A percentile compares a stretch with the other conserved stretches of the same genome.
These are phyloP conservation scores for Microglena sp. DNA, from an alignment of 139 green algal genomes.

Conservation along the genomic window DNA sequence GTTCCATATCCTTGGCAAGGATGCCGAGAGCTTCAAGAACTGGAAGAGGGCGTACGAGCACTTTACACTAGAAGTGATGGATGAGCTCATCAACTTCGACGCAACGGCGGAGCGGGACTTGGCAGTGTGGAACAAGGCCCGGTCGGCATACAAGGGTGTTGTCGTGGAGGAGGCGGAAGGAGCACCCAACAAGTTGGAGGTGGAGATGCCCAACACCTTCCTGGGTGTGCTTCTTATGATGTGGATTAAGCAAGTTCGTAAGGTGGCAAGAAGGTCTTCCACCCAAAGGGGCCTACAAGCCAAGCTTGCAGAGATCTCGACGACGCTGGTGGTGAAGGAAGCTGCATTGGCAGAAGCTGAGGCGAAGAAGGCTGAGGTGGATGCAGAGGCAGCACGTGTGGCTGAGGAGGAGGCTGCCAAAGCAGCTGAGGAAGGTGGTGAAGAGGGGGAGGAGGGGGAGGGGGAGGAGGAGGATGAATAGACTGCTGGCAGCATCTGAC, in stretches of 20 bases:
- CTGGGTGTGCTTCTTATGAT: constrained; percentile 21
- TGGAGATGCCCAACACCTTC: constrained; percentile 16
- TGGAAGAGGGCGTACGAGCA: constrained; percentile 32
- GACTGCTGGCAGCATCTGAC: too few relatives aligned
- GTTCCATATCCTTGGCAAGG: constrained; percentile 38
- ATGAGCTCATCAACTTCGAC: constrained; percentile 32
- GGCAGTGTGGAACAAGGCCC: constrained; percentile 8
- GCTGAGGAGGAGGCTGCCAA: too few relatives aligned
- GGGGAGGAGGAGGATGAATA: too few relatives aligned
- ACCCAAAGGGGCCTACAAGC: too few relatives aligned
- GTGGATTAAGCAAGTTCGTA: constrained; percentile 18
- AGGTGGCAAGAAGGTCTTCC: neutral
- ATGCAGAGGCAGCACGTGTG: too few relatives aligned
- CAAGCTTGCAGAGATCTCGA: too few relatives aligned
- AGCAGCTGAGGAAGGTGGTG: too few relatives aligned
- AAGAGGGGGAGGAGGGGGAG: too few relatives aligned
- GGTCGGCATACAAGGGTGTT: constrained; percentile 18
- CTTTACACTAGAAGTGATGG: constrained; percentile 23
- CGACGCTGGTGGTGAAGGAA: too few relatives aligned
- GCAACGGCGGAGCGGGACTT: constrained; percentile 15
- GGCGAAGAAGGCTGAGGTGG: too few relatives aligned
- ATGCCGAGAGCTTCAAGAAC: constrained; percentile 20
- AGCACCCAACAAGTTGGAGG: constrained; percentile 11
- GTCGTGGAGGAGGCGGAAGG: constrained; percentile 6
- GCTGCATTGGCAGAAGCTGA: too few relatives aligned